Evolutionary conservation across 2,329 filamentous ascomycete genomes (phyloP).

Genomic region (Hypoxylon sp.): DNA sequence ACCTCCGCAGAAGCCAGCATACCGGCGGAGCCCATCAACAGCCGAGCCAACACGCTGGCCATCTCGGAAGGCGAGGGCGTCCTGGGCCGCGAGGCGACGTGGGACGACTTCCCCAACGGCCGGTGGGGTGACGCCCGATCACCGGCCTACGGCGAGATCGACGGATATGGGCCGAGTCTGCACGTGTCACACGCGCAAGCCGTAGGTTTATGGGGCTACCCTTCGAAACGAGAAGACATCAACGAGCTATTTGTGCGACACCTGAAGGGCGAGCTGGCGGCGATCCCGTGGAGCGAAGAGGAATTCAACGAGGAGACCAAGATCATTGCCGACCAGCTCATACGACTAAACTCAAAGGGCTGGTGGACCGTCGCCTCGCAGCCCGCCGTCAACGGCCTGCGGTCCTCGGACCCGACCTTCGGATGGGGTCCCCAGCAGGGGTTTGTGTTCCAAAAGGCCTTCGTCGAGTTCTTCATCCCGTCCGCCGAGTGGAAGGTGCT

Average conservation of each 20-base stretch:
- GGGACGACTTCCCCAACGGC: conserved; percentile 98
- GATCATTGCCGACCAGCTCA: conserved; percentile 80
- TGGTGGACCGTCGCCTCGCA: conserved; percentile 99
- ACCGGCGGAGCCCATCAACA: conserved; percentile 79
- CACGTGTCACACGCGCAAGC: conserved; percentile 91
- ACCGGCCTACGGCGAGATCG: conserved; percentile 94
- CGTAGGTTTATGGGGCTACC: conserved; percentile 85
- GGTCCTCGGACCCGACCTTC: conserved; percentile 80
- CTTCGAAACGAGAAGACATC: conserved; percentile 77
- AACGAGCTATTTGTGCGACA: conserved; percentile 83
- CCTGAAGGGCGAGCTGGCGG: conserved; percentile 80
- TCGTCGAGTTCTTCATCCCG: conserved; percentile 95
- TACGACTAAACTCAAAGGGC: conserved; percentile 80
- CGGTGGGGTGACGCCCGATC: conserved; percentile 94
- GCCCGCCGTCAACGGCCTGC: conserved; percentile 88
- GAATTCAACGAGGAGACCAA: conserved; percentile 85
- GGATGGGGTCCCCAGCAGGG: conserved; percentile 94
- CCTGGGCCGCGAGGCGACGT: conserved; percentile 92
- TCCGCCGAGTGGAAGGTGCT: conserved; percentile 76
- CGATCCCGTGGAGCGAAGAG: conserved; percentile 95
- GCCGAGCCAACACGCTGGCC: conserved; percentile 84
- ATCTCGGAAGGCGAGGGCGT: conserved; percentile 94
- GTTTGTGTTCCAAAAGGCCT: conserved; percentile 98
- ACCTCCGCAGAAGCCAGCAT: conserved; percentile 81
- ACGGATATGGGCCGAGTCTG: conserved; percentile 96